Evolutionary conservation across 2,329 filamentous ascomycete species (phyloP).

Genomic region (Nothophoma quercina): DNA sequence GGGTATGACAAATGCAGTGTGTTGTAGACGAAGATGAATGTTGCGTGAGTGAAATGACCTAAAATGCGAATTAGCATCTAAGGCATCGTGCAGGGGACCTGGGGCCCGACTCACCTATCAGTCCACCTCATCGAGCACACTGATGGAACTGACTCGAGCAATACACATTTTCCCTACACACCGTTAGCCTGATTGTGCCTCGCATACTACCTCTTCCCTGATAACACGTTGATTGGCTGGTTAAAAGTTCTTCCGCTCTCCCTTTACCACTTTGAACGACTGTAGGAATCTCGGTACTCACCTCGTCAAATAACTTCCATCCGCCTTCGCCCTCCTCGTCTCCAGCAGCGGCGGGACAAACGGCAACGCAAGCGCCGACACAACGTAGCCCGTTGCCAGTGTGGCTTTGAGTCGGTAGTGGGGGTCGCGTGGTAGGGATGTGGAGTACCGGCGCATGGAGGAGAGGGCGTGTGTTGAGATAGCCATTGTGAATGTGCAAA

Average conservation of each 20-base stretch:
- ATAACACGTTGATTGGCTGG: neutral
- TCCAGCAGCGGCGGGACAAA: conserved; percentile 51
- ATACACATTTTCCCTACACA: conserved; percentile 34
- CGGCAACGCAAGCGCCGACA: conserved; percentile 49
- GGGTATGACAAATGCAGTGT: conserved; percentile 1
- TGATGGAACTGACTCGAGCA: conserved; percentile 38
- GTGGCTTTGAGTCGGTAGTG: conserved; percentile 46
- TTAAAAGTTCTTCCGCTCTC: conserved; percentile 12
- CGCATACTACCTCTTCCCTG: neutral
- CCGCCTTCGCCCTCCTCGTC: conserved; percentile 45
- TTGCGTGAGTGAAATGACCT: neutral
- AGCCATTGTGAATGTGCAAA: conserved; percentile 32
- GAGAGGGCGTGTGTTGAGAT: conserved; percentile 40
- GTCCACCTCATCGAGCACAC: conserved; percentile 29
- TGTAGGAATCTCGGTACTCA: conserved; percentile 24
- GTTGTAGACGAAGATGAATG: neutral
- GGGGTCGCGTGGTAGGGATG: conserved; percentile 43
- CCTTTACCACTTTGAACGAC: neutral
- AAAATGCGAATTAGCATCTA: neutral
- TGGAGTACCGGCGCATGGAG: conserved; percentile 48
- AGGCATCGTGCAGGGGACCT: neutral
- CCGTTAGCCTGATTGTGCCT: conserved; percentile 11
- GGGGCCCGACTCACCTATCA: neutral
- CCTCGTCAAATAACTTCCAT: conserved; percentile 49
- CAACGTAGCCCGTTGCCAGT: conserved; percentile 49